These are phyloP conservation scores for Xerocomus potaroensis DNA, from an alignment of 768 basidiomycete genomes.

Conservation along the genomic window DNA sequence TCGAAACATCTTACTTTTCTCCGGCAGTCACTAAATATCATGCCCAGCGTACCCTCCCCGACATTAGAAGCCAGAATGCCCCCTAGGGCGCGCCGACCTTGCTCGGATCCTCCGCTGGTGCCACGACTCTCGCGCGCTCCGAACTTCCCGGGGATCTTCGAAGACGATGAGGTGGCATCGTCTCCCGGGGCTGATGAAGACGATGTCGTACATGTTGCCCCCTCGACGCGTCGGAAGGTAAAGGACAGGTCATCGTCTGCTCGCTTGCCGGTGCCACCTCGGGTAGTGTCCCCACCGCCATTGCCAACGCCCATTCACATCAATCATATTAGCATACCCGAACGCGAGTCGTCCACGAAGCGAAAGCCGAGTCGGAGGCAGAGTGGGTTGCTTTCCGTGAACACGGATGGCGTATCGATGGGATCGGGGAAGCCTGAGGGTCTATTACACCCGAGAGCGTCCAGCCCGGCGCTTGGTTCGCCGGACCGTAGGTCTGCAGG, in stretches of 20 bases:
- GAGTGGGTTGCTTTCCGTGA: conserved; percentile 53
- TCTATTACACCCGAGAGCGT: conserved; percentile 47
- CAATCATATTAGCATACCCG: conserved; percentile 32
- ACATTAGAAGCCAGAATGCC: conserved; percentile 38
- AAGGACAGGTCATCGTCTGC: conserved; percentile 49
- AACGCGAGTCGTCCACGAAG: conserved; percentile 30
- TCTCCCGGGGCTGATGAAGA: conserved; percentile 43
- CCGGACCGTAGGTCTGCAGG: conserved; percentile 53
- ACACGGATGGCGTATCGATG: conserved; percentile 27
- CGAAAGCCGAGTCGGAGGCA: conserved; percentile 32
- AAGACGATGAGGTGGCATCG: conserved; percentile 57
- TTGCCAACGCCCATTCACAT: conserved; percentile 31
- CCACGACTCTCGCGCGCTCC: conserved; percentile 62
- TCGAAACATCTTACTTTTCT: conserved; percentile 63
- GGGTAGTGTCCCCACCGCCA: conserved; percentile 38
- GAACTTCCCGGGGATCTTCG: conserved; percentile 60
- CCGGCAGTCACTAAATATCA: conserved; percentile 56
- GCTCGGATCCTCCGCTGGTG: conserved; percentile 42
- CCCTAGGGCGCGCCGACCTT: conserved; percentile 48
- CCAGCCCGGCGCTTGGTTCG: conserved; percentile 67
- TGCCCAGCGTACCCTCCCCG: conserved; percentile 33
- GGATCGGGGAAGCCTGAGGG: conserved; percentile 28
- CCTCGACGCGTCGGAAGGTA: conserved; percentile 38
- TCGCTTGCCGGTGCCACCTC: conserved; percentile 45
- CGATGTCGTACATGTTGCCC: conserved; percentile 34